A percentile compares a stretch with the other conserved stretches of the same genome.
Conservation (phyloP, 2,329 filamentous ascomycete genomes). For the Ceratocystis papillata region DNA sequence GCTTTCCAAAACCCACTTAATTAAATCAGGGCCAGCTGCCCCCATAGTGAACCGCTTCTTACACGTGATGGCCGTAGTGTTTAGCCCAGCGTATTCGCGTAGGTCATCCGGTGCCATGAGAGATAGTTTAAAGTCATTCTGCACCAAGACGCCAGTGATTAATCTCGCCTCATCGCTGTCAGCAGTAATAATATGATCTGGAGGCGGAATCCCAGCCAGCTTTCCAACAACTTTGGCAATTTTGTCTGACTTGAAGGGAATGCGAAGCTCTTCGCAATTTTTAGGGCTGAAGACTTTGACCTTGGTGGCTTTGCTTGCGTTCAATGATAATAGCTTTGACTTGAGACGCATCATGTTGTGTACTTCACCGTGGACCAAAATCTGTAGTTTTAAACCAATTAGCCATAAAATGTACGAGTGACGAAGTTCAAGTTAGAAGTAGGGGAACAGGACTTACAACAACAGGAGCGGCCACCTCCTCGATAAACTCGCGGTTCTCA, state of each 20-base stretch:
- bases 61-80: slow-evolving; percentile 87
- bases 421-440: neutral
- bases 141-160: slow-evolving; percentile 82
- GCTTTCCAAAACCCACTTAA: slow-evolving; percentile 86
- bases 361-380: slow-evolving; percentile 91
- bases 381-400: slow-evolving; percentile 16
- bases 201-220: slow-evolving; percentile 69
- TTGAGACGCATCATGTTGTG: slow-evolving; percentile 97
- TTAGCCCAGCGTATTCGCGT: slow-evolving; percentile 91
- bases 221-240: slow-evolving; percentile 92
- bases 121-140: slow-evolving; percentile 95
- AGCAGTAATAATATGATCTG: slow-evolving; percentile 34
- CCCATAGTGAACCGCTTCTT: slow-evolving; percentile 80
- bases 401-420: neutral
- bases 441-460: slow-evolving; percentile 55
- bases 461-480: slow-evolving; percentile 81
- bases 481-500: slow-evolving; percentile 94
- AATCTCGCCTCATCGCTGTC: slow-evolving; percentile 37
- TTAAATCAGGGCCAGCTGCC: slow-evolving; percentile 79
- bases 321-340: slow-evolving; percentile 86
- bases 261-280: slow-evolving; percentile 89
- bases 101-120: slow-evolving; percentile 95
- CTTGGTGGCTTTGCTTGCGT: slow-evolving; percentile 66
- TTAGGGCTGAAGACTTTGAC: slow-evolving; percentile 88
- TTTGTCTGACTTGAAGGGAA: slow-evolving; percentile 93